A percentile compares a stretch with the other conserved stretches of the same genome.
These are phyloP conservation scores for Maudiozyma serrabonitensis DNA, from an alignment of 805 yeast species.

Conservation along the genomic window DNA sequence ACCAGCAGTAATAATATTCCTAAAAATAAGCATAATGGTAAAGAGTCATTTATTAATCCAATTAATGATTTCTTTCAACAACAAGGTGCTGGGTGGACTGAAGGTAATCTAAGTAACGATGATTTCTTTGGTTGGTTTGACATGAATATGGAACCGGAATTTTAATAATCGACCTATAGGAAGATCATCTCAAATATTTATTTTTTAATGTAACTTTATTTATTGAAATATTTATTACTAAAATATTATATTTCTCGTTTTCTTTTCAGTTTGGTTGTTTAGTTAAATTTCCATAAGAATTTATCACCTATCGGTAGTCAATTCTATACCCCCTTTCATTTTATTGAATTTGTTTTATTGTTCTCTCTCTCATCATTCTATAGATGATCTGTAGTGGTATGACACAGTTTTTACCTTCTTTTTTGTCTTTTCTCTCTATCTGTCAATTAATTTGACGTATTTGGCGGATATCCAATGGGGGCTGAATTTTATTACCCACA, in stretches of 20 bases:
- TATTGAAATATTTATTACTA: background rate
- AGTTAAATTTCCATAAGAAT: too few relatives aligned
- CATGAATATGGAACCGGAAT: constrained; percentile 60
- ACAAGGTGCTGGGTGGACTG: constrained; percentile 80
- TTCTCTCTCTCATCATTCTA: too few relatives aligned
- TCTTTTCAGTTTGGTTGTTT: too few relatives aligned
- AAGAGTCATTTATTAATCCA: constrained; percentile 2
- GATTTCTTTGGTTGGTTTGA: constrained; percentile 94
- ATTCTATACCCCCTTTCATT: too few relatives aligned
- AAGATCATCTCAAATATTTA: background rate
- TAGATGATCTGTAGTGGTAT: too few relatives aligned
- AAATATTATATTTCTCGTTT: too few relatives aligned
- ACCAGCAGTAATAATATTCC: background rate
- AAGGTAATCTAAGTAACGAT: constrained; percentile 52
- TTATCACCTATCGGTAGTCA: too few relatives aligned
- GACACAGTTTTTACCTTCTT: background rate
- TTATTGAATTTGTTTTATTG: too few relatives aligned
- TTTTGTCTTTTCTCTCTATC: background rate
- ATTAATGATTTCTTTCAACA: constrained; percentile 63
- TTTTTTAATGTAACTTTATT: background rate
- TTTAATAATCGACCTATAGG: constrained; percentile 9
- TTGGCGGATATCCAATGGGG: background rate
- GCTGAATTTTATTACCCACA: too few relatives aligned
- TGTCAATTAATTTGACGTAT: background rate
- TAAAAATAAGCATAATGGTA: background rate